Conservation (phyloP, 371 early-diverging fungal genomes). For the Entomophthora muscae region DNA sequence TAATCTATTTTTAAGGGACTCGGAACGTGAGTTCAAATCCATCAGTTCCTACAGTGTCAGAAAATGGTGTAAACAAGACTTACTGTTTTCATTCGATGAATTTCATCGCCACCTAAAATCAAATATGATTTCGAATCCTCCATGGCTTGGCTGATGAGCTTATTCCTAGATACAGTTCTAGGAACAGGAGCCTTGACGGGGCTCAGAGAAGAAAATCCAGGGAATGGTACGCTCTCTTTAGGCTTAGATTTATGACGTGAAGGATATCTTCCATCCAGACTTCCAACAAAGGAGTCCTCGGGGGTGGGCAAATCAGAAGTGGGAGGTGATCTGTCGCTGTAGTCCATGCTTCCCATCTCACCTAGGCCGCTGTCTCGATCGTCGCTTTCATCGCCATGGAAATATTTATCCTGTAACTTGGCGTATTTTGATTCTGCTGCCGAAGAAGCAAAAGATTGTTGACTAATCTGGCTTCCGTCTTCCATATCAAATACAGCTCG, state of each 20-base stretch:
- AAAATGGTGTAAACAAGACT: neutral
- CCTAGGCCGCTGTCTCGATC: neutral
- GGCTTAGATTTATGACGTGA: neutral
- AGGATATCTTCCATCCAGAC: neutral
- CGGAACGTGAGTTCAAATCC: constrained; percentile 17
- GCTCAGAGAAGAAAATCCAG: neutral
- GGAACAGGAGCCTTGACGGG: too few relatives aligned
- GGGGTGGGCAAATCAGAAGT: neutral
- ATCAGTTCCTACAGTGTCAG: neutral
- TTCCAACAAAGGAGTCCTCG: neutral
- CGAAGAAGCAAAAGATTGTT: neutral
- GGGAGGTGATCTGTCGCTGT: neutral
- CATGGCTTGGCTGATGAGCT: neutral
- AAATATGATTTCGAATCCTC: neutral
- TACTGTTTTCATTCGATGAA: neutral
- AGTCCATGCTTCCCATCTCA: neutral
- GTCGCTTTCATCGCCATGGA: neutral
- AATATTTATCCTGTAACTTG: neutral
- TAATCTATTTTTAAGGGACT: constrained; percentile 28
- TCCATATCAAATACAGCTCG: neutral
- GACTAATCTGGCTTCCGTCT: neutral
- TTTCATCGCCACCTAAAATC: neutral
- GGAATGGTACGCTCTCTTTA: neutral
- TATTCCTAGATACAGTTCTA: neutral
- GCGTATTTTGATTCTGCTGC: neutral